These are phyloP conservation scores for Trametes villosa DNA, from an alignment of 768 basidiomycete genomes.

Conservation along the genomic window DNA sequence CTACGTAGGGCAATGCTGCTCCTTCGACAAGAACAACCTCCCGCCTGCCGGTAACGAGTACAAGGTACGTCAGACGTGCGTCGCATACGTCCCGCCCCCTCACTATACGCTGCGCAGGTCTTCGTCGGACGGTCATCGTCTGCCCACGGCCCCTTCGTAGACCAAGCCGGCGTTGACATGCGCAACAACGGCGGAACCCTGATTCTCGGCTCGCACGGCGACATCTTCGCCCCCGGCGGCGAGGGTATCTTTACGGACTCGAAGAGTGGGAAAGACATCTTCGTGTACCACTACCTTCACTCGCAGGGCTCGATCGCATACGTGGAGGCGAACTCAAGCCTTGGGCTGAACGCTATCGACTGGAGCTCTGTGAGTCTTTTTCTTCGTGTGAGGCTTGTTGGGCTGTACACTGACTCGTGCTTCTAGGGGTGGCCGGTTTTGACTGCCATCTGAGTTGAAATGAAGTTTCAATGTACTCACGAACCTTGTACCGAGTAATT, in stretches of 20 bases:
- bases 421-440: constrained; percentile 23
- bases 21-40: constrained; percentile 17
- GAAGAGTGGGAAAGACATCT: constrained; percentile 18
- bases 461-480: too few species aligned
- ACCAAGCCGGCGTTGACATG: constrained; percentile 20
- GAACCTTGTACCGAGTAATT: too few species aligned
- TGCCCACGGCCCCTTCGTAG: constrained; percentile 27
- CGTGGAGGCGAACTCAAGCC: constrained; percentile 13
- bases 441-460: too few species aligned
- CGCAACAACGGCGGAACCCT: constrained; percentile 28
- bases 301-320: constrained; percentile 18
- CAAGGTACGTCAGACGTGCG: too few species aligned
- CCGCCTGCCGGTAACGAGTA: constrained; percentile 29
- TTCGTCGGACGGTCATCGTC: constrained; percentile 29
- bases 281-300: constrained; percentile 26
- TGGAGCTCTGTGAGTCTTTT: constrained; percentile 25
- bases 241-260: constrained; percentile 21
- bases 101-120: constrained; percentile 9
- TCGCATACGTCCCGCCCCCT: too few species aligned
- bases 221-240: constrained; percentile 36
- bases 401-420: background rate
- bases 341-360: constrained; percentile 23
- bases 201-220: constrained; percentile 34
- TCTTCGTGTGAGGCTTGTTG: background rate
- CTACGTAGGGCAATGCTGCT: constrained; percentile 13